Evolutionary conservation across 2,329 filamentous ascomycete species (phyloP), one percentile per base, ranked within the genome.

Genomic region (Colletotrichum musicola): DNA sequence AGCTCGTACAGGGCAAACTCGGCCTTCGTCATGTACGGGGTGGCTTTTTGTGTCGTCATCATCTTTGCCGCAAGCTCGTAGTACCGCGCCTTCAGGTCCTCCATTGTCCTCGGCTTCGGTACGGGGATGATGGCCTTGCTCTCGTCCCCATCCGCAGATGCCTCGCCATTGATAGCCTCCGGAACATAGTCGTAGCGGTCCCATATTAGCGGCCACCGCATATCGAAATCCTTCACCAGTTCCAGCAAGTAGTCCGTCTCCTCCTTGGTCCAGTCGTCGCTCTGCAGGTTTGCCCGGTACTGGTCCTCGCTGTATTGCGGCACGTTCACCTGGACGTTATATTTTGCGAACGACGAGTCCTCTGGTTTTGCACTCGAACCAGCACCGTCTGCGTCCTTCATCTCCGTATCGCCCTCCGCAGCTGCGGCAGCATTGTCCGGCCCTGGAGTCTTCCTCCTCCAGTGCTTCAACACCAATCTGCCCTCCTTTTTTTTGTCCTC

Each of bases 161-260:
- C 82, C 55, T 86, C 81, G 60, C 80, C 81, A 55, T 84, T 82
- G 2, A 81, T 79, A 2, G 81, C 77, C 35, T 82, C 81, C 3
- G 86, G 84, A 4, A 78, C 81, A 77, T 89, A 97, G 62, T 97
- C 93, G 81, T 98, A 99, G 66, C 95, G 92, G 79, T 99, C 96
- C 85, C 92, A 93, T 69, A 99, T 93, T 16, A 98, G 79, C 4
- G 95, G 88, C 94, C 96, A 99, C 73, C 96, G 91, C 69, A 97
- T 86, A 76, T 97, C 94, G 76, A 90, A 97, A 54, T 95, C 92
- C 65, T 86, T 86, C 14, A 89, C 93, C 42, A 95, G 78, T 3
- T 88, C 83, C 77, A 98, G 87, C 71, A 99, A 81, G 76, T 98
- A 98, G 77, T 98, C 94, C 9, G 96, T 99, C 81, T 99, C 96